phyloP scores from a whole-genome alignment of 2,329 filamentous ascomycete species.

The Tolypocladium paradoxum region DNA sequence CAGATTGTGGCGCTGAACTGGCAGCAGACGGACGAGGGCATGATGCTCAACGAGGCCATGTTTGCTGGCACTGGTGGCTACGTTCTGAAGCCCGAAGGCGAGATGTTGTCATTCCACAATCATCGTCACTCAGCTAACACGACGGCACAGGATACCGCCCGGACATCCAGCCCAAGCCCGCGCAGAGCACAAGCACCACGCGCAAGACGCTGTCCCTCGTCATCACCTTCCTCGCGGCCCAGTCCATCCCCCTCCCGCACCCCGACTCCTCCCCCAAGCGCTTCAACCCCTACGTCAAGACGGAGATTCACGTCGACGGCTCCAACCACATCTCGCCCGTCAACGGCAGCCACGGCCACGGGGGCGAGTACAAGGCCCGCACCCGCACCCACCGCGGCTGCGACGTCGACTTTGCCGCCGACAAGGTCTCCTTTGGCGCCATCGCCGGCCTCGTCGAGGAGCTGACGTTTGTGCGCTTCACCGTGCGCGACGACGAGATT shows the following conservation, averaged over 20 bases:
- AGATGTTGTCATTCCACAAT: no score
- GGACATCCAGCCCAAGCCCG: slow-evolving; percentile 9
- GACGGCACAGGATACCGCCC: slow-evolving; percentile 18
- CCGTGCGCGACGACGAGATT: slow-evolving; percentile 79
- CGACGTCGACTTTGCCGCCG: slow-evolving; percentile 51
- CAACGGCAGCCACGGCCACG: slow-evolving; percentile 28
- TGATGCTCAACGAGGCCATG: slow-evolving; percentile 95
- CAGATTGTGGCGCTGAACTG: slow-evolving; percentile 92
- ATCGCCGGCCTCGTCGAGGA: slow-evolving; percentile 52
- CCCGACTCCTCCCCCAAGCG: slow-evolving; percentile 37
- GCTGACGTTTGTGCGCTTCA: slow-evolving; percentile 68
- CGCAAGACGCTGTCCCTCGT: slow-evolving; percentile 56
- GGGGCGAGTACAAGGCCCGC: slow-evolving; percentile 43
- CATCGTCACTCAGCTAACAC: neutral
- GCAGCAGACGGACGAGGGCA: slow-evolving; percentile 82
- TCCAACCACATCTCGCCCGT: slow-evolving; percentile 22
- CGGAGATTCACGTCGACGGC: slow-evolving; percentile 74
- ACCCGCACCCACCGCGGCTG: slow-evolving; percentile 48
- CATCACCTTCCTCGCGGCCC: slow-evolving; percentile 66
- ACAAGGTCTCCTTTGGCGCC: slow-evolving; percentile 45
- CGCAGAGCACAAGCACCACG: slow-evolving; percentile 20
- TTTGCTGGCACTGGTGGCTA: slow-evolving; percentile 77
- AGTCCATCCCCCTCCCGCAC: slow-evolving; percentile 58
- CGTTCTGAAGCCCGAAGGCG: slow-evolving; percentile 72
- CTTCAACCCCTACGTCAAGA: slow-evolving; percentile 73